Conservation (phyloP, 139 green algal species). For the Edaphochlamys debaryana region DNA sequence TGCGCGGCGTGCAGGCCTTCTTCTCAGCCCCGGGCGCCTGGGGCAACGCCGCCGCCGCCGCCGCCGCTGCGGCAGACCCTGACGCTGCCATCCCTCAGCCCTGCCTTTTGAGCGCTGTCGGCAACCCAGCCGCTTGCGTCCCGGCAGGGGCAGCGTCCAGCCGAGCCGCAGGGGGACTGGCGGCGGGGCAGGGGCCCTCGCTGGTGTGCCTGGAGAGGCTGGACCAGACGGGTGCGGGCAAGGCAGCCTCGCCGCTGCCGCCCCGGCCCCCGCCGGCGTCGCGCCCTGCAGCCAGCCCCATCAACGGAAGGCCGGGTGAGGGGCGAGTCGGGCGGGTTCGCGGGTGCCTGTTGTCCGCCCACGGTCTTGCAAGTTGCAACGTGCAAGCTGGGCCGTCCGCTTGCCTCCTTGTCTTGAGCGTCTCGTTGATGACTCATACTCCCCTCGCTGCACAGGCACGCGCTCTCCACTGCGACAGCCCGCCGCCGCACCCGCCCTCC, state of each 20-base stretch:
- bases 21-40: constrained; percentile 4
- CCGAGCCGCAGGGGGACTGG: neutral
- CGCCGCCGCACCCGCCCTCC: too few species aligned
- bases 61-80: neutral
- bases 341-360: too few species aligned
- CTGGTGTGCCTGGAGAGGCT: constrained; percentile 24
- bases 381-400: too few species aligned
- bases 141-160: neutral
- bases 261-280: neutral
- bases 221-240: too few species aligned
- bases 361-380: too few species aligned
- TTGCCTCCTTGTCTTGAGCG: too few species aligned
- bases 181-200: neutral
- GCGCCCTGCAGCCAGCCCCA: neutral
- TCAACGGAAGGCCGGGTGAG: too few species aligned
- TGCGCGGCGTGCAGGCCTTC: constrained; percentile 17
- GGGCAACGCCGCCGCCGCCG: neutral
- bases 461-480: too few species aligned
- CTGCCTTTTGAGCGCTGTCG: neutral
- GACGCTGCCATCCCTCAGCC: too few species aligned
- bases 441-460: too few species aligned
- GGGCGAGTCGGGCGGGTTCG: neutral
- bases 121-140: neutral
- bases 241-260: constrained; percentile 23
- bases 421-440: too few species aligned